These are phyloP conservation scores for Eremothecium coryli DNA, from an alignment of 1,139 yeast species.

Conservation along the genomic window DNA sequence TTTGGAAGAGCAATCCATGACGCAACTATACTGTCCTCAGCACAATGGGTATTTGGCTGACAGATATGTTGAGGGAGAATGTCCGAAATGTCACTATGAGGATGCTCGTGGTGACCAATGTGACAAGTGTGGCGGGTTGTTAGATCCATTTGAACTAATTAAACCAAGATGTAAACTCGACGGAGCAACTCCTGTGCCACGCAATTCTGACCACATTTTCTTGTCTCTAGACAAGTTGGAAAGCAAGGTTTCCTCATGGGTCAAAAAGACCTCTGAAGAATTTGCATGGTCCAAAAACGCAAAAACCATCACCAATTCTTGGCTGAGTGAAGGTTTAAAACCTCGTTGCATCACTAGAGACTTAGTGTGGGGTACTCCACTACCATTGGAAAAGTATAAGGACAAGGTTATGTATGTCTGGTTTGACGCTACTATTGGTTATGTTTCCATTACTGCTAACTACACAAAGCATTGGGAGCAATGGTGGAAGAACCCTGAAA, in stretches of 20 bases:
- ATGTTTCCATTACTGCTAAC: constrained; percentile 90
- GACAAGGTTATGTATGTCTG: constrained; percentile 93
- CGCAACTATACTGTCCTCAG: constrained; percentile 82
- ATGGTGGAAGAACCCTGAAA: constrained; percentile 90
- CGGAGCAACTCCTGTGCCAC: constrained; percentile 67
- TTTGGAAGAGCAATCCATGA: constrained; percentile 78
- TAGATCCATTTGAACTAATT: constrained; percentile 87
- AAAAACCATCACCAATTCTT: constrained; percentile 74
- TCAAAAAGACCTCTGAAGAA: constrained; percentile 50
- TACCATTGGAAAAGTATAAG: constrained; percentile 72
- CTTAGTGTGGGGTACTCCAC: constrained; percentile 97
- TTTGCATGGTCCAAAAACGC: constrained; percentile 93
- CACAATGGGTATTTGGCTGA: constrained; percentile 93
- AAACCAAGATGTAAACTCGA: constrained; percentile 95
- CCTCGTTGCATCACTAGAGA: constrained; percentile 98
- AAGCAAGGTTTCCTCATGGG: constrained; percentile 65
- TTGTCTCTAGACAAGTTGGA: constrained; percentile 77
- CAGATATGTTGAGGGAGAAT: constrained; percentile 92
- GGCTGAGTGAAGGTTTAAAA: constrained; percentile 88
- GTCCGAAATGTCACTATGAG: constrained; percentile 89
- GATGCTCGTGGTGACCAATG: constrained; percentile 99
- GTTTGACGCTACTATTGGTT: constrained; percentile 98
- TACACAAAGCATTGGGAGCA: constrained; percentile 74
- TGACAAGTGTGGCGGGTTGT: constrained; percentile 84
- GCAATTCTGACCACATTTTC: constrained; percentile 78